Evolutionary conservation across 2,329 filamentous ascomycete genomes (phyloP).

Genomic region (Chrysoporthe deuterocubensis): DNA sequence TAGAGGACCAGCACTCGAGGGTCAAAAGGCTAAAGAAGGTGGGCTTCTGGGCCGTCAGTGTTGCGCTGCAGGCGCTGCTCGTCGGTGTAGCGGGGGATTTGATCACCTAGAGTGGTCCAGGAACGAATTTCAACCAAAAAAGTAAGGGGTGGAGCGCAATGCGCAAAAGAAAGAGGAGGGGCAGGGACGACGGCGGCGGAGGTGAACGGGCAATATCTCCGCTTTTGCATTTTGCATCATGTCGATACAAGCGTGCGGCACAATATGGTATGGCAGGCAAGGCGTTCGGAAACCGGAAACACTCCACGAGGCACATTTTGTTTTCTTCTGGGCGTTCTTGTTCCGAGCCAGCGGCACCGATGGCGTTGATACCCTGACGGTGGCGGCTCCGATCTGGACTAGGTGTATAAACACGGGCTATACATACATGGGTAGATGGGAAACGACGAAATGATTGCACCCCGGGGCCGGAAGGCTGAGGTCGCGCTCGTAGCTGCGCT

Average conservation of each 20-base stretch:
- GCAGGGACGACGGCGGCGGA: neutral
- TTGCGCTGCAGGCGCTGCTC: slow-evolving; percentile 91
- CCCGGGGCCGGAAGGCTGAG: neutral
- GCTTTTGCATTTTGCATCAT: slow-evolving; percentile 1
- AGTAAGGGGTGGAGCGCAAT: neutral
- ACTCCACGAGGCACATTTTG: neutral
- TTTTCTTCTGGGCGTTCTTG: neutral
- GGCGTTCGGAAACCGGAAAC: slow-evolving; percentile 4
- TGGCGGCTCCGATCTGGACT: neutral
- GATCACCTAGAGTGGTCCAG: slow-evolving; percentile 39
- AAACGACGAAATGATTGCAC: neutral
- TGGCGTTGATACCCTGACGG: slow-evolving; percentile 5
- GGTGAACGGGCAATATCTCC: neutral
- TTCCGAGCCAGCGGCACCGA: neutral
- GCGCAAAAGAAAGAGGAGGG: neutral
- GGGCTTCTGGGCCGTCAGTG: slow-evolving; percentile 91
- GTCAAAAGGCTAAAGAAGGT: slow-evolving; percentile 88
- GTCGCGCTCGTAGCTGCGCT: too few species aligned
- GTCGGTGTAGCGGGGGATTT: slow-evolving; percentile 90
- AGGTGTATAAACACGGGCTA: neutral
- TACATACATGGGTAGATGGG: slow-evolving; percentile 1
- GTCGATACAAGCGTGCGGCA: slow-evolving; percentile 5
- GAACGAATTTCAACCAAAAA: neutral
- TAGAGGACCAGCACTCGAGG: slow-evolving; percentile 85
- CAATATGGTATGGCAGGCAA: neutral